These are phyloP conservation scores for Brettanomyces nanus DNA, from an alignment of 805 yeast genomes.

Conservation along the genomic window DNA sequence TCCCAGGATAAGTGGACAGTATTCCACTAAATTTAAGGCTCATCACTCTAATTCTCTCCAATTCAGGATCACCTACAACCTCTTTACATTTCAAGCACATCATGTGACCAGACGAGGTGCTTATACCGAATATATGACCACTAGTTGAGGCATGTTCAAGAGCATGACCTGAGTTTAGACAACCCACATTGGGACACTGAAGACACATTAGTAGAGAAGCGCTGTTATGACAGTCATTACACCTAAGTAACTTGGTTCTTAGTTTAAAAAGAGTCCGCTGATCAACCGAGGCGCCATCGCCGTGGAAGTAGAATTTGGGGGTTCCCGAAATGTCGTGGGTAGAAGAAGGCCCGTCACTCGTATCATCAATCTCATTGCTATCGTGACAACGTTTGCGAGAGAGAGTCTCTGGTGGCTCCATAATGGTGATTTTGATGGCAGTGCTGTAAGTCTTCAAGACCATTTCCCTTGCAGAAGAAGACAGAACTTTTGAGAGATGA, in stretches of 20 bases:
- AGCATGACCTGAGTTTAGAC: conserved; percentile 45
- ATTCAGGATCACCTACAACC: conserved; percentile 52
- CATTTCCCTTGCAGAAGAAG: conserved; percentile 40
- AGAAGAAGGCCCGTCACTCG: neutral
- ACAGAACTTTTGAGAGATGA: conserved; percentile 40
- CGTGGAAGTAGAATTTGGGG: conserved; percentile 19
- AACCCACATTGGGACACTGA: conserved; percentile 73
- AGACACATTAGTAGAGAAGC: conserved; percentile 53
- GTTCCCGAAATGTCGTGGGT: neutral
- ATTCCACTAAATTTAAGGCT: conserved; percentile 17
- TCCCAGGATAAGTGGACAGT: conserved; percentile 21
- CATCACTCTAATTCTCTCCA: conserved; percentile 43
- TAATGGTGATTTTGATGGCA: conserved; percentile 38
- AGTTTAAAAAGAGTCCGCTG: conserved; percentile 30
- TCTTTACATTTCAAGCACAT: conserved; percentile 76
- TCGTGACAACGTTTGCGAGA: conserved; percentile 5
- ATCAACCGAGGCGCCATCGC: conserved; percentile 32
- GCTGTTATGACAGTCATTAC: conserved; percentile 40
- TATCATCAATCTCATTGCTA: neutral
- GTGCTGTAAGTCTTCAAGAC: conserved; percentile 43
- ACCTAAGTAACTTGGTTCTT: conserved; percentile 37
- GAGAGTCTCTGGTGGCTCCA: conserved; percentile 15
- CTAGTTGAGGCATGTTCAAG: conserved; percentile 35
- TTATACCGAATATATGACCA: conserved; percentile 58
- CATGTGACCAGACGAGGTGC: conserved; percentile 56